Base-by-base conservation (phyloP, 768 basidiomycete species). In the Rhizopogon vinicolor region DNA sequence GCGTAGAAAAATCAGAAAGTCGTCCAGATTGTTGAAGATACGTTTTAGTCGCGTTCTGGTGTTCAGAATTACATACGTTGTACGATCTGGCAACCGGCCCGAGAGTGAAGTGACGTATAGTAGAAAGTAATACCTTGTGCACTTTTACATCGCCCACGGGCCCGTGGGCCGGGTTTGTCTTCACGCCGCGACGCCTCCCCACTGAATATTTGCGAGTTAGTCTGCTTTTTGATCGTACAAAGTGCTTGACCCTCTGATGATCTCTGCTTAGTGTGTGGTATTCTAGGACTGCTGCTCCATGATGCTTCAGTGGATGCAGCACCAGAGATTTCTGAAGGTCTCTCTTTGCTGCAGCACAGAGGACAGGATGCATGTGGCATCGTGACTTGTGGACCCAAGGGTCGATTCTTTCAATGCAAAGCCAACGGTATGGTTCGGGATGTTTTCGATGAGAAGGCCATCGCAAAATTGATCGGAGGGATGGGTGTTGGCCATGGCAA, bases 351-450 rank as follows among this genome's bases (percentile, higher is more conserved):
- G 6, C 97, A 99, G 70, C 97, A 99, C 66, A 81, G 96, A 60
- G 97, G 96, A 12, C 96, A 99, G 72, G 97, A 99, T 78, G 97
- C 97, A 0, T 96, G 94, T 60, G 97, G 97, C 33, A 87, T 98
- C 64, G 87, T 99, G 56, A 99, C 96, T 29, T 94, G 97, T 69
- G 97, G 94, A 3, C 84, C 85, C 3, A 93, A 93, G 67, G 97
- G 97, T 28, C 85, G 94, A 43, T 89, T 99, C 68, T 98, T 89
- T 71, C 97, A 99, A 68, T 95, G 93, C 79, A 99, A 99, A 73
- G 93, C 93, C 31, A 99, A 98, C 65, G 97, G 97, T 44, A 98
- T 98, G 97, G 96, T 99, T 62, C 81, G 95, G 49, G 97, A 99
- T 66, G 88, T 98, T 56, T 93, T 98, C 68, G 95, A 98, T 68